Conservation (phyloP, 2,329 filamentous ascomycete genomes). For the Sarocladium brachiariae region DNA sequence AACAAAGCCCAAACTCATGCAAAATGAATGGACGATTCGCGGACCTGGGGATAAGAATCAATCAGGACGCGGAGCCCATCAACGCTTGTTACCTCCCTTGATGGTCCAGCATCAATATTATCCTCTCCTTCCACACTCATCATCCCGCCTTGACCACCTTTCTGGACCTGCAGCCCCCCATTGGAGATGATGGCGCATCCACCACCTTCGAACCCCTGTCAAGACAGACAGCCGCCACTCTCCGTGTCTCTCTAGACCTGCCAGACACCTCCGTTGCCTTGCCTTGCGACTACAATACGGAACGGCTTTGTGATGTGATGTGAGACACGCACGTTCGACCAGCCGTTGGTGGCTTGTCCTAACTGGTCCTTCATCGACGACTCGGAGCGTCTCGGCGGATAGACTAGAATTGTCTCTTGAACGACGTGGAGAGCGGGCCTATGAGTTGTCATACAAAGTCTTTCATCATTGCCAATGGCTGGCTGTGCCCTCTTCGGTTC, state of each 20-base stretch:
- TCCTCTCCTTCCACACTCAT: not conserved
- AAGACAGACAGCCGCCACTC: not conserved
- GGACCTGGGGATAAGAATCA: too few relatives aligned
- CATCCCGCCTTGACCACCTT: not conserved
- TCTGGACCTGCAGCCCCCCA: not conserved
- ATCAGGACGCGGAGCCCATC: too few relatives aligned
- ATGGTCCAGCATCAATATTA: too few relatives aligned
- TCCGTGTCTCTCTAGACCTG: conserved; percentile 2
- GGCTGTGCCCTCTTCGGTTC: not conserved
- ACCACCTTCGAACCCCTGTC: not conserved
- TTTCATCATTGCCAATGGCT: not conserved
- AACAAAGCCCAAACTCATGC: too few relatives aligned
- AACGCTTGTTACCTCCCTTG: too few relatives aligned
- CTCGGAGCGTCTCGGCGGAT: not conserved
- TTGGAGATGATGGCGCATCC: not conserved
- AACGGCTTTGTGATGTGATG: not conserved
- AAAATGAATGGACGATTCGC: too few relatives aligned
- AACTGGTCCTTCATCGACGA: not conserved
- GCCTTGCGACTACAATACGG: too few relatives aligned
- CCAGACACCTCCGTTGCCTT: not conserved
- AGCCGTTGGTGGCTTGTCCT: not conserved
- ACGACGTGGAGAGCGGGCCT: not conserved
- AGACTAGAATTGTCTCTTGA: not conserved
- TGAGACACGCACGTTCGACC: not conserved
- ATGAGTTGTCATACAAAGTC: not conserved